A percentile compares a stretch with the other conserved stretches of the same genome.
Conservation (phyloP, 2,329 filamentous ascomycete genomes). For the Xylariales sp. region DNA sequence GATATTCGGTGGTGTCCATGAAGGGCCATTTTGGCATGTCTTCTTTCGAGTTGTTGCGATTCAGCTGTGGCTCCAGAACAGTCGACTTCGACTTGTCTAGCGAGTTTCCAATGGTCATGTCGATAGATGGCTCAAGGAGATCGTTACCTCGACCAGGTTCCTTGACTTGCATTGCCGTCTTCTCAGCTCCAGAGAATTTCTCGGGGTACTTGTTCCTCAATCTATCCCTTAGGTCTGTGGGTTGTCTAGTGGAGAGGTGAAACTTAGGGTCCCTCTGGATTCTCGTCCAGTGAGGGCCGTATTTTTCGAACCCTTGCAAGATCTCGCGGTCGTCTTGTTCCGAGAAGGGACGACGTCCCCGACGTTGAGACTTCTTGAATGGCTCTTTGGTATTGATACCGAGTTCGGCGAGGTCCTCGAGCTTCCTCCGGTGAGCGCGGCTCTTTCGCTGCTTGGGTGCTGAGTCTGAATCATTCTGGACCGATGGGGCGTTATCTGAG, state of each 20-base stretch:
- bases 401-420: conserved; percentile 50
- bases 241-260: conserved; percentile 53
- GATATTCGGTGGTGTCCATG: conserved; percentile 27
- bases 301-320: conserved; percentile 52
- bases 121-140: conserved; percentile 47
- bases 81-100: conserved; percentile 34
- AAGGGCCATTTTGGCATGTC: conserved; percentile 41
- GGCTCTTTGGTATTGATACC: conserved; percentile 59
- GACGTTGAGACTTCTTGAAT: conserved; percentile 57
- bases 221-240: conserved; percentile 59
- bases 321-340: conserved; percentile 61
- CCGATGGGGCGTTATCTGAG: conserved; percentile 18
- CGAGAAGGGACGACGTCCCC: conserved; percentile 57
- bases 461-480: conserved; percentile 30
- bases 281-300: conserved; percentile 61
- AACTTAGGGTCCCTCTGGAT: conserved; percentile 58
- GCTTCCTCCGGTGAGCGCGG: conserved; percentile 50
- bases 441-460: conserved; percentile 42
- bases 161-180: conserved; percentile 44
- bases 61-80: conserved; percentile 34
- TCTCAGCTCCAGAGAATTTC: conserved; percentile 53
- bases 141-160: conserved; percentile 35
- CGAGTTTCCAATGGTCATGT: conserved; percentile 43
- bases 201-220: conserved; percentile 60
- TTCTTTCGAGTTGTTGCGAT: conserved; percentile 39